Conservation (phyloP, 257 asterid genomes). For the Nicotiana noctiflora region DNA sequence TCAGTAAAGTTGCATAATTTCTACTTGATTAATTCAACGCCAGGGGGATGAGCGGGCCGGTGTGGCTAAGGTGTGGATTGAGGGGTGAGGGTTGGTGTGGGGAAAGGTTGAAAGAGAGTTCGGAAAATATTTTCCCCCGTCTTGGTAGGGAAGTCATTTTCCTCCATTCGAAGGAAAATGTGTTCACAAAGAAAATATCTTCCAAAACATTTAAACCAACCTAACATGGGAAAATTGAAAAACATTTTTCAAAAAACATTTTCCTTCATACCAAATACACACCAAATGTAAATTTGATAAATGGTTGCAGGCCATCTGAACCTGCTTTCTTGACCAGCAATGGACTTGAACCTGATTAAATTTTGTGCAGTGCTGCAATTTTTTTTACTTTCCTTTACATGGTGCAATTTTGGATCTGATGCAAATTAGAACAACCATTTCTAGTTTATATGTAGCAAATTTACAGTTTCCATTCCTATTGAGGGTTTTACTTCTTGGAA, state of each 20-base stretch:
- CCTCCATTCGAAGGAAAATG: too few relatives aligned
- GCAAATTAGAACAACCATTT: conserved; percentile 1
- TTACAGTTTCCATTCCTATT: not conserved
- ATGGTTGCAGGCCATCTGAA: not conserved
- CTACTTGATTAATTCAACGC: not conserved
- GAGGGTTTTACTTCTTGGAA: not conserved
- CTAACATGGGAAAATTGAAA: too few relatives aligned
- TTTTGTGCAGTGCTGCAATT: not conserved
- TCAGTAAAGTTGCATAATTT: not conserved
- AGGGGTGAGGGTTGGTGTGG: too few relatives aligned
- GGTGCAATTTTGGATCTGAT: not conserved
- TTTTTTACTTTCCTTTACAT: not conserved
- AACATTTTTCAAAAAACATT: too few relatives aligned
- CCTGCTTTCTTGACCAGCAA: not conserved
- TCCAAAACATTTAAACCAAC: too few relatives aligned
- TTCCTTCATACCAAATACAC: too few relatives aligned
- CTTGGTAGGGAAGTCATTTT: too few relatives aligned
- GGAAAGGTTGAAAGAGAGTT: too few relatives aligned
- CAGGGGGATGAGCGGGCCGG: too few relatives aligned
- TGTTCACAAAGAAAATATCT: too few relatives aligned
- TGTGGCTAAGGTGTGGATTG: too few relatives aligned
- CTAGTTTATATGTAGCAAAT: not conserved
- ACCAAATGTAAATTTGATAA: not conserved
- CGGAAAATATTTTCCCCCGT: too few relatives aligned
- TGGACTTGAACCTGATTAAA: not conserved